Percentiles rank a stretch among this genome's conserved stretches.
Evolutionary conservation across 2,329 filamentous ascomycete genomes (phyloP).

Genomic region (Dothistroma pini): DNA sequence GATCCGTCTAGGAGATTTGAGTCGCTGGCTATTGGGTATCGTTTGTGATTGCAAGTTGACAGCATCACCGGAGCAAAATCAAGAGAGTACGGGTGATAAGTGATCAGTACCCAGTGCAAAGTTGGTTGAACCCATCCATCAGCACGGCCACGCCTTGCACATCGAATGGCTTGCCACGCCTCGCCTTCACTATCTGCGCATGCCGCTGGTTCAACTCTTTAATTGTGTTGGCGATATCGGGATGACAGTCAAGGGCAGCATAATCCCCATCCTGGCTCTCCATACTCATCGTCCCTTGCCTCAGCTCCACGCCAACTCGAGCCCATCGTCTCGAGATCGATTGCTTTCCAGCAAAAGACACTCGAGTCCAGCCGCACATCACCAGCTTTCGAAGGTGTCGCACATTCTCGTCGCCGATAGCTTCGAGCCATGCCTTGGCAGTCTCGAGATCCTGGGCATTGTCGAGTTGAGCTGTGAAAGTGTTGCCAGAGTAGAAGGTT

Average conservation of each 20-base stretch:
- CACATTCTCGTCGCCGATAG: conserved; percentile 23
- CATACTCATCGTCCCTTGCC: conserved; percentile 15
- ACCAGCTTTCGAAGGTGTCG: conserved; percentile 17
- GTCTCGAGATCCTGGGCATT: conserved; percentile 18
- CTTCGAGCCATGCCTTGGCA: conserved; percentile 21
- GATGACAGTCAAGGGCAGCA: conserved; percentile 2
- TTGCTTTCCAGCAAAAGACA: conserved; percentile 22
- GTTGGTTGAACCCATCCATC: conserved; percentile 19
- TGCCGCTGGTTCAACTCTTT: conserved; percentile 19
- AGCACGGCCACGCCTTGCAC: conserved; percentile 13
- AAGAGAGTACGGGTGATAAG: no score
- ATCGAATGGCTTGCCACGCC: conserved; percentile 16
- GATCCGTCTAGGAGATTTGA: no score
- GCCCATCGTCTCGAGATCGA: conserved; percentile 24
- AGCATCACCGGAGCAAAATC: not conserved
- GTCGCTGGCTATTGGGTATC: no score
- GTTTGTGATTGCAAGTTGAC: not conserved
- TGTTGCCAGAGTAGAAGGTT: conserved; percentile 26
- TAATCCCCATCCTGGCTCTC: conserved; percentile 5
- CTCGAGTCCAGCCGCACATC: conserved; percentile 25
- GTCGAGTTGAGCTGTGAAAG: conserved; percentile 26
- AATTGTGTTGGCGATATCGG: conserved; percentile 8
- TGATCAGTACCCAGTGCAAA: conserved; percentile 17
- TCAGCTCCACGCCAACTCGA: conserved; percentile 21
- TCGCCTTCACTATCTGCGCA: conserved; percentile 10